Base-by-base conservation (phyloP, 1,139 yeast species). In the Kodamaea derodonti region DNA sequence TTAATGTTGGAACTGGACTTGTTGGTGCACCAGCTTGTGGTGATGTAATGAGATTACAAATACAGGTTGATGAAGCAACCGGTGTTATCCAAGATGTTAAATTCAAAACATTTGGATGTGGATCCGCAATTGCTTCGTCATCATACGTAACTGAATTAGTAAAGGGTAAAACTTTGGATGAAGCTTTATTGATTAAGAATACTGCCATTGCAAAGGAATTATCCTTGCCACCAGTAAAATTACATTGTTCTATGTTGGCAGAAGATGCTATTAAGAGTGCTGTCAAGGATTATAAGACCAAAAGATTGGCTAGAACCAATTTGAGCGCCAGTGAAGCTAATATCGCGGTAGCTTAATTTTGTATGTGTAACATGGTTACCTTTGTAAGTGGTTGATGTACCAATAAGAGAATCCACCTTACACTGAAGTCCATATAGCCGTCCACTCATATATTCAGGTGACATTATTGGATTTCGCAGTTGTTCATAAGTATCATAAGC, bases 11-110 rank as follows among this genome's bases (percentile, higher is more conserved):
- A 30, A 92, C 98, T 2, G 98, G 98, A 2, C 75, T 92, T 30
- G 98, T 92, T 14, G 92, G 98, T 36, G 98, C 98, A 0, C 98
- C 98, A 37, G 98, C 98, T 1, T 92, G 98, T 69, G 98, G 98
- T 40, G 98, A 92, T 68, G 98, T 92, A 34, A 92, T 92, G 97
- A 83, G 95, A 65, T 75, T 92, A 47, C 98, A 92, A 61, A 92
- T 92, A 53, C 80, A 90, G 56, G 98, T 92, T 13, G 82, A 82
- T 49, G 97, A 88, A 50, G 81, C 76, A 38, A 80, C 95, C 23
- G 98, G 98, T 2, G 72, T 85, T 39, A 92, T 92, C 52, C 80
- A 85, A 58, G 96, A 92, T 59, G 98, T 92, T 47, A 92, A 88
- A 65, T 92, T 92, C 67, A 92, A 92, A 76, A 92, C 98, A 7